phyloP scores from a whole-genome alignment of 1,284 basidiomycete genomes.

The Puccinia hordei region DNA sequence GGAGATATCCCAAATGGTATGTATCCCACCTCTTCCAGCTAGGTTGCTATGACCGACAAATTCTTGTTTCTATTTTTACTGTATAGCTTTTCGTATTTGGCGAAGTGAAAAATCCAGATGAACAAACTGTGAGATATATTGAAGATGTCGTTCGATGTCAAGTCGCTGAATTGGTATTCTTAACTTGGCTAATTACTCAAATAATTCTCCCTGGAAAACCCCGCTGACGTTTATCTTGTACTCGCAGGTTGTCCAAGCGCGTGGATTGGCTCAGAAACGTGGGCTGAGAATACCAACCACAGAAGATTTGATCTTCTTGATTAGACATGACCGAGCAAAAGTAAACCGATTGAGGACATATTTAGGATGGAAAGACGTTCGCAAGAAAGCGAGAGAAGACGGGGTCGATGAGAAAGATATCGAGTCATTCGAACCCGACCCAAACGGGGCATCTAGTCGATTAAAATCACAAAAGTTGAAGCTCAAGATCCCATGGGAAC shows the following conservation, averaged over 20 bases:
- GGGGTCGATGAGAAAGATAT: constrained; percentile 54
- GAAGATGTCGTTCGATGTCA: constrained; percentile 95
- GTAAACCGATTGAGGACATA: constrained; percentile 90
- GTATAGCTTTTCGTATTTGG: constrained; percentile 94
- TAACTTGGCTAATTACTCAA: not conserved
- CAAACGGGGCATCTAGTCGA: constrained; percentile 61
- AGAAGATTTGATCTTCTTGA: constrained; percentile 94
- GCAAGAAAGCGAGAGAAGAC: constrained; percentile 74
- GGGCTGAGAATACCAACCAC: constrained; percentile 81
- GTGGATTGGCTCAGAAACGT: constrained; percentile 76
- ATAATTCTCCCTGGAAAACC: not conserved
- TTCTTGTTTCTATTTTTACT: not conserved
- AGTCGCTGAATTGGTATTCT: constrained; percentile 79
- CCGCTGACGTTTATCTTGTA: not conserved
- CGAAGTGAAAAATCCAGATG: constrained; percentile 84
- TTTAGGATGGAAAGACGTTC: constrained; percentile 96
- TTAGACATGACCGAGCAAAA: constrained; percentile 89
- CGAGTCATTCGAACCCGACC: constrained; percentile 51
- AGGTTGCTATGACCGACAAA: not conserved
- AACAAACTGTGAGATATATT: constrained; percentile 84
- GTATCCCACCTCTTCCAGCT: constrained; percentile 48
- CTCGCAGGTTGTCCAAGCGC: constrained; percentile 81
- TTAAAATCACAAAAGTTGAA: constrained; percentile 88
- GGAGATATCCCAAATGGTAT: constrained; percentile 80
- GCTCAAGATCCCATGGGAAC: constrained; percentile 95